A percentile compares a stretch with the other conserved stretches of the same genome.
phyloP scores from a whole-genome alignment of 768 basidiomycete genomes.

The Auricularia cornea region DNA sequence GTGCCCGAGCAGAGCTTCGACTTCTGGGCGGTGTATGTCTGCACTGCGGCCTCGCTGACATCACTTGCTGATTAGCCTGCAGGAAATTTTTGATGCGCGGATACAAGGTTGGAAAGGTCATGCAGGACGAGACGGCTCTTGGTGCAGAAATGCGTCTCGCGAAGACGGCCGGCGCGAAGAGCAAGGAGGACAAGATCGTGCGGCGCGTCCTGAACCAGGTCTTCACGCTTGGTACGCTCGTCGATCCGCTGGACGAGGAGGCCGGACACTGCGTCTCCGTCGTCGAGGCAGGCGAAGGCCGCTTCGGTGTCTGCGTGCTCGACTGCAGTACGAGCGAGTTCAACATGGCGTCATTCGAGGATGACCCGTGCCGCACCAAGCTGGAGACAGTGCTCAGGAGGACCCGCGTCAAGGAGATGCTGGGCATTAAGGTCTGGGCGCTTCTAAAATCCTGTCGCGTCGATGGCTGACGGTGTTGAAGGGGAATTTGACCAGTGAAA shows the following conservation, averaged over 20 bases:
- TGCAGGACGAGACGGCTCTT: slow-evolving; percentile 93
- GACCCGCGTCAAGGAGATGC: slow-evolving; percentile 81
- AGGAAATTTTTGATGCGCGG: slow-evolving; percentile 75
- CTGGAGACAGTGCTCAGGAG: slow-evolving; percentile 91
- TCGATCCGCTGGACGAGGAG: slow-evolving; percentile 88
- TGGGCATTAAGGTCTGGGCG: slow-evolving; percentile 69
- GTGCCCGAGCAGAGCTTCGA: slow-evolving; percentile 93
- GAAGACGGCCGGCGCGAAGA: slow-evolving; percentile 31
- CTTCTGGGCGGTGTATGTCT: slow-evolving; percentile 65
- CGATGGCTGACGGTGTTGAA: slow-evolving; percentile 29
- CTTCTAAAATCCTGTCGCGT: slow-evolving; percentile 11
- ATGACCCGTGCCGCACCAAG: slow-evolving; percentile 87
- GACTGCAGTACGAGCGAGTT: slow-evolving; percentile 97
- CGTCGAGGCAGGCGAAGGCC: slow-evolving; percentile 44
- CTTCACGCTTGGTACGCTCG: slow-evolving; percentile 91
- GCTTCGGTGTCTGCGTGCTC: slow-evolving; percentile 83
- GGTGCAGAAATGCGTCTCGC: slow-evolving; percentile 94
- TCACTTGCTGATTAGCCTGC: too few species aligned
- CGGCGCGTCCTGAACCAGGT: slow-evolving; percentile 88
- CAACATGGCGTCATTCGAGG: slow-evolving; percentile 79
- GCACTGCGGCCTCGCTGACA: neutral
- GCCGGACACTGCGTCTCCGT: slow-evolving; percentile 92
- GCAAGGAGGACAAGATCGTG: slow-evolving; percentile 75
- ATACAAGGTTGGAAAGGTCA: slow-evolving; percentile 93
- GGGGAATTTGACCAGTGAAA: slow-evolving; percentile 76